These are phyloP conservation scores for Brachypodium distachyon DNA, from an alignment of 202 grass and related monocot genomes.

Conservation along the genomic window DNA sequence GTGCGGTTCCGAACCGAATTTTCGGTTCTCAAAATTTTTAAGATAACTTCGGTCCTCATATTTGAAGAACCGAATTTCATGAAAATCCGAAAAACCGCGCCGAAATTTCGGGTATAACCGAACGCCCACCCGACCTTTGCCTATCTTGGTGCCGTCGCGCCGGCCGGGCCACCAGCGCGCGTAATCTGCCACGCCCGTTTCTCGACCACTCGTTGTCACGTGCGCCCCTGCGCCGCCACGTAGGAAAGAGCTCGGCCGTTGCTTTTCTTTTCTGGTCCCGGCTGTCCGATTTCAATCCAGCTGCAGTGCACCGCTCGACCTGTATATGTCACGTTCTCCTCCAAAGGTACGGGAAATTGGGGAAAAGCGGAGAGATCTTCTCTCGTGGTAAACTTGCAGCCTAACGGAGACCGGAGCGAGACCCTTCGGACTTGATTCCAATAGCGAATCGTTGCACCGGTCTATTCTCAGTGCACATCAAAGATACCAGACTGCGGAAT, in stretches of 20 bases:
- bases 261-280: not conserved
- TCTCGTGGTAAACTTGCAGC: not conserved
- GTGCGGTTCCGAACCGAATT: too few species aligned
- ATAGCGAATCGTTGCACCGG: not conserved
- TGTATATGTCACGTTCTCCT: not conserved
- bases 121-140: too few species aligned
- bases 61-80: too few species aligned
- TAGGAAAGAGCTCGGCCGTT: not conserved
- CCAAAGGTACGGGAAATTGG: not conserved
- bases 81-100: too few species aligned
- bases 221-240: slow-evolving; percentile 5
- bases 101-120: too few species aligned
- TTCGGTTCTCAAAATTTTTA: too few species aligned
- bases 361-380: not conserved
- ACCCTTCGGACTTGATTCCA: not conserved
- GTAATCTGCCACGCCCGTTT: not conserved
- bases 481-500: not conserved
- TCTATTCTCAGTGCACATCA: not conserved
- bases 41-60: too few species aligned
- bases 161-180: not conserved
- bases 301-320: not conserved
- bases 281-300: not conserved
- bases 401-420: not conserved
- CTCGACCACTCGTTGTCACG: slow-evolving; percentile 6
- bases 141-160: not conserved